Conservation (phyloP, 2,329 filamentous ascomycete genomes). For the Pyrenochaeta sp. region DNA sequence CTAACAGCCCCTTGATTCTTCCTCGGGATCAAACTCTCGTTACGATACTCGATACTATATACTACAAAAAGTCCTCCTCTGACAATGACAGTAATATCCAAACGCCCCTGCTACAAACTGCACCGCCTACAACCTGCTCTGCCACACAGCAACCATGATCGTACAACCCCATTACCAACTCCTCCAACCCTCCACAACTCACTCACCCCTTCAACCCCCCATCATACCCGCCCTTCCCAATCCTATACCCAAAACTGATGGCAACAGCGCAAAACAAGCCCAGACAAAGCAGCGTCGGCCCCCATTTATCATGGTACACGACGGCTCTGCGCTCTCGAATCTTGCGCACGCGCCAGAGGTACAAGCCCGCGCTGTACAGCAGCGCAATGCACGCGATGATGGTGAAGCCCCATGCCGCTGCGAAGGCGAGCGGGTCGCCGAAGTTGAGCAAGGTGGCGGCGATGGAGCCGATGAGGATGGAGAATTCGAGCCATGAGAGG, state of each 20-base stretch:
- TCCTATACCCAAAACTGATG: constrained; percentile 81
- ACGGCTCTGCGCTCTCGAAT: constrained; percentile 86
- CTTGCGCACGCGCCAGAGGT: constrained; percentile 85
- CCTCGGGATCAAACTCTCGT: too few species aligned
- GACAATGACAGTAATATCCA: too few species aligned
- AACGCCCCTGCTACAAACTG: too few species aligned
- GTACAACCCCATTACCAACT: neutral
- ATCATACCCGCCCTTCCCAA: constrained; percentile 61
- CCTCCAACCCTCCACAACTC: constrained; percentile 12
- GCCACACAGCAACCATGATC: too few species aligned
- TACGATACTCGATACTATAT: too few species aligned
- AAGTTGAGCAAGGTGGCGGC: constrained; percentile 53
- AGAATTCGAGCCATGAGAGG: constrained; percentile 96
- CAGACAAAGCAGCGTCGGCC: constrained; percentile 77
- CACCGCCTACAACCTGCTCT: too few species aligned
- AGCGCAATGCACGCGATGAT: constrained; percentile 78
- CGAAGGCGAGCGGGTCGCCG: constrained; percentile 44
- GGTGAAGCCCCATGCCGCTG: constrained; percentile 76
- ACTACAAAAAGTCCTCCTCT: too few species aligned
- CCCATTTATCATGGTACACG: constrained; percentile 89
- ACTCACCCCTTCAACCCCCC: constrained; percentile 52
- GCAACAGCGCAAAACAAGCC: constrained; percentile 76
- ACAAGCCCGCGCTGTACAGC: constrained; percentile 83
- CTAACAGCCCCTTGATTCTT: too few species aligned
- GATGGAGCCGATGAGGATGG: constrained; percentile 79